Percentiles rank a stretch among this genome's conserved stretches.
Conservation (phyloP, 177 flowering plant species). For the Tripterygium wilfordii region DNA sequence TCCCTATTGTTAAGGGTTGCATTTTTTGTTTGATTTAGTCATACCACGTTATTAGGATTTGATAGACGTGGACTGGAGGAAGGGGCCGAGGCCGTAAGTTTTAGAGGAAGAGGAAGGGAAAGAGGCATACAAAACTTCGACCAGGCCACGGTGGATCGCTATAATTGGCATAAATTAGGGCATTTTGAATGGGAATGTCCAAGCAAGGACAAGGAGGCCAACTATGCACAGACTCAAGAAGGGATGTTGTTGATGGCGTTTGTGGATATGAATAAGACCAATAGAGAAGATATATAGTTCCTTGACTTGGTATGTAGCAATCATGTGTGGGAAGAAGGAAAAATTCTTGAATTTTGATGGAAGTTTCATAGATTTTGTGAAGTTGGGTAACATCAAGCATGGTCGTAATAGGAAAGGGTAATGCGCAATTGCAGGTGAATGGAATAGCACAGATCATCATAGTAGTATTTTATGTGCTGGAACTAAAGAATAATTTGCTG, state of each 20-base stretch:
- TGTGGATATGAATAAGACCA: neutral
- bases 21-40: too few relatives aligned
- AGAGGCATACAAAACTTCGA: neutral
- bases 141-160: neutral
- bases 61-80: too few relatives aligned
- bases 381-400: neutral
- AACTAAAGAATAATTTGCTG: neutral
- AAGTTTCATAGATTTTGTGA: neutral
- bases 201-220: neutral
- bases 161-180: neutral
- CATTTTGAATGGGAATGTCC: constrained; percentile 1
- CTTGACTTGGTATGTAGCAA: neutral
- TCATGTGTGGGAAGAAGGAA: neutral
- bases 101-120: constrained; percentile 1
- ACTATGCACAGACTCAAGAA: neutral
- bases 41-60: too few relatives aligned
- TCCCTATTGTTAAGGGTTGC: too few relatives aligned
- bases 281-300: constrained; percentile 1
- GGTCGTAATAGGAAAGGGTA: neutral
- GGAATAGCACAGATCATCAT: neutral
- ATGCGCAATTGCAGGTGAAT: neutral
- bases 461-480: neutral
- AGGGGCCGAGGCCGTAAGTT: neutral
- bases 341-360: neutral
- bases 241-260: neutral